Evolutionary conservation across 1,284 basidiomycete genomes (phyloP).

Genomic region (Trichosporon sp.): DNA sequence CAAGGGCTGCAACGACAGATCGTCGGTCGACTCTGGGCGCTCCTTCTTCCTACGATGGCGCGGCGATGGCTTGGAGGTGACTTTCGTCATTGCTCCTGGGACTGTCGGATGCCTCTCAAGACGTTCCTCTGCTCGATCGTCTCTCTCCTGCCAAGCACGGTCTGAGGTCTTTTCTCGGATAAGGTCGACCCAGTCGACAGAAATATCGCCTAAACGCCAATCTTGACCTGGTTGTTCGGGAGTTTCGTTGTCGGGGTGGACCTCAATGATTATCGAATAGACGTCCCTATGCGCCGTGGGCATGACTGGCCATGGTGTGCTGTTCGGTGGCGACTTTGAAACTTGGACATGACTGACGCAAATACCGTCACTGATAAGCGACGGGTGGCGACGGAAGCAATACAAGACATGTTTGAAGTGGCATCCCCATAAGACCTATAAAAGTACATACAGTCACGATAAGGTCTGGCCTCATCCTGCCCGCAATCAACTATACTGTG

Average conservation of each 20-base stretch:
- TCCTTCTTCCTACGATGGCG: slow-evolving; percentile 3
- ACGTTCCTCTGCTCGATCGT: not conserved
- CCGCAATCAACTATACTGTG: not conserved
- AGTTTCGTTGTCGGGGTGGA: slow-evolving; percentile 20
- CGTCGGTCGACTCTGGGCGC: slow-evolving; percentile 20
- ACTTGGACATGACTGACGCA: not conserved
- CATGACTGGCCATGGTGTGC: slow-evolving; percentile 9
- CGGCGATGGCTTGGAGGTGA: not conserved
- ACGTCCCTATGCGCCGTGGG: slow-evolving; percentile 9
- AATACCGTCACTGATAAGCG: not conserved
- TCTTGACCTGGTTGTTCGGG: slow-evolving; percentile 17
- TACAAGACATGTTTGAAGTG: slow-evolving; percentile 1
- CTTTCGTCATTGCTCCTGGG: slow-evolving; percentile 11
- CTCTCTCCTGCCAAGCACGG: not conserved
- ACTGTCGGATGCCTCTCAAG: not conserved
- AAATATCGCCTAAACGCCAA: slow-evolving; percentile 42
- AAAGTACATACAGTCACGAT: slow-evolving; percentile 3
- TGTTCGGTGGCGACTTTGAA: not conserved
- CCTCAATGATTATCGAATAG: slow-evolving; percentile 36
- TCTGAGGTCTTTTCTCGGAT: slow-evolving; percentile 41
- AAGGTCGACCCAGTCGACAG: slow-evolving; percentile 46
- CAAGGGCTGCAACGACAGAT: slow-evolving; percentile 40
- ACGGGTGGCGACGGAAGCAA: slow-evolving; percentile 11
- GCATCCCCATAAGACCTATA: not conserved
- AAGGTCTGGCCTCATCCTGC: not conserved